These are phyloP conservation scores for Rosa multiflora DNA, from an alignment of 306 rosid species.

Conservation along the genomic window DNA sequence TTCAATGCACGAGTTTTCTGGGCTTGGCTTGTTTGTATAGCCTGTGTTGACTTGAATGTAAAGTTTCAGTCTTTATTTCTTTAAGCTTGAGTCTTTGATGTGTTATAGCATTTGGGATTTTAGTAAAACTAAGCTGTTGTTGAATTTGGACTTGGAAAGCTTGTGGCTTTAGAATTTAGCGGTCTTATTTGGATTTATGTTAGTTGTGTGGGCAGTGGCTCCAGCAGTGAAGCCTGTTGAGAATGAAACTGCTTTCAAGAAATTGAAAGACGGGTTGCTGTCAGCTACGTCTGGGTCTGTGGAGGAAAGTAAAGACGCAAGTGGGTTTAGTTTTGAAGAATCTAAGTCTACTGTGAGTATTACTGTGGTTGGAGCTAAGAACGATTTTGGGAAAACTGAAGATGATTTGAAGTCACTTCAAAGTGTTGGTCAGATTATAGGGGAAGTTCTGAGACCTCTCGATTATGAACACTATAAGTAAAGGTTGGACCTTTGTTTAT, in stretches of 20 bases:
- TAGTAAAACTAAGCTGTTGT: background rate
- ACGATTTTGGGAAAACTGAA: too few relatives aligned
- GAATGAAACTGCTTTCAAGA: constrained; percentile 37
- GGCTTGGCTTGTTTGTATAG: background rate
- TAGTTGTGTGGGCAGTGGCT: constrained; percentile 30
- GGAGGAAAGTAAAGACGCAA: constrained; percentile 33
- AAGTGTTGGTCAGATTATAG: too few relatives aligned
- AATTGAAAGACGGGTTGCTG: constrained; percentile 40
- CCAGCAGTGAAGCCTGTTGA: constrained; percentile 42
- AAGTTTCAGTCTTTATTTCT: background rate
- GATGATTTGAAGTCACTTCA: too few relatives aligned
- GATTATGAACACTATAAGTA: too few relatives aligned
- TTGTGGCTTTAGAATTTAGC: background rate
- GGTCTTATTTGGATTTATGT: background rate
- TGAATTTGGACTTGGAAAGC: background rate
- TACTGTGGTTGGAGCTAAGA: constrained; percentile 76
- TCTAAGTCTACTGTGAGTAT: constrained; percentile 62
- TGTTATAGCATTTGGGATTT: background rate
- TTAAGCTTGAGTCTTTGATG: background rate
- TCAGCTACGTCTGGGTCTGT: constrained; percentile 38
- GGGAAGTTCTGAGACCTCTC: too few relatives aligned
- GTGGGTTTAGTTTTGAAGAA: constrained; percentile 26
- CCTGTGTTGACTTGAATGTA: background rate
- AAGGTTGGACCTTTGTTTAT: too few relatives aligned
- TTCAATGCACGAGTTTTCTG: background rate